These are phyloP conservation scores for Trapa bicornis DNA, from an alignment of 345 rosid species.

Conservation along the genomic window DNA sequence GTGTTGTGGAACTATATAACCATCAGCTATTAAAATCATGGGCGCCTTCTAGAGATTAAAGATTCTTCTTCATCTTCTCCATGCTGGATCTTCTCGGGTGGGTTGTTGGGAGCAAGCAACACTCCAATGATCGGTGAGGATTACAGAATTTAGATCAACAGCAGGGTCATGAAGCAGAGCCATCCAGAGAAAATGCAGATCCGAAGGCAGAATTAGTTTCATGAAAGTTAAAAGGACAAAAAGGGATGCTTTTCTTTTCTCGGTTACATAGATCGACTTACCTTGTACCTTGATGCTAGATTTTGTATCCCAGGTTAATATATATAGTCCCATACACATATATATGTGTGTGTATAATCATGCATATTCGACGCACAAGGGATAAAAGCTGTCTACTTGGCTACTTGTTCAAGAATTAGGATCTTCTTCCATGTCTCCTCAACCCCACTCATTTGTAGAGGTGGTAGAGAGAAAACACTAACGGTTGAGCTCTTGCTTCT, in stretches of 20 bases:
- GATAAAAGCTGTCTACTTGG: slow-evolving; percentile 28
- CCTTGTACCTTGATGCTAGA: background rate
- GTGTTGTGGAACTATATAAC: background rate
- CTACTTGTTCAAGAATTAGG: slow-evolving; percentile 63
- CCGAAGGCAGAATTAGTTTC: background rate
- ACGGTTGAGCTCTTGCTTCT: slow-evolving; percentile 80
- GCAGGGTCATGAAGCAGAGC: background rate
- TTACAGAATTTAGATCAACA: too few species aligned
- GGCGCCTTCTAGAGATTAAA: background rate
- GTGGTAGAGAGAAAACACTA: slow-evolving; percentile 79
- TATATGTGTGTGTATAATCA: slow-evolving; percentile 23
- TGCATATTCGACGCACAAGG: slow-evolving; percentile 10
- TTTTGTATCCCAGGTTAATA: background rate
- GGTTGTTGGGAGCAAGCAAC: background rate
- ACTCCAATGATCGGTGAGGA: too few species aligned
- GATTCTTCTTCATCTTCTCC: background rate
- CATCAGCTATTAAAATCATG: background rate
- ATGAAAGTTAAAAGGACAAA: background rate
- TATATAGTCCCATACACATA: slow-evolving; percentile 10
- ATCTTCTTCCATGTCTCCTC: slow-evolving; percentile 64
- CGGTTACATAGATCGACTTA: background rate
- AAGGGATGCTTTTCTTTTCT: background rate
- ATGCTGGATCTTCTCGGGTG: too few species aligned
- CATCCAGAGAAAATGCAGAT: too few species aligned
- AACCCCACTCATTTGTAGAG: slow-evolving; percentile 48